Conservation (phyloP, 768 basidiomycete species). For the Termitomyces sp. region DNA sequence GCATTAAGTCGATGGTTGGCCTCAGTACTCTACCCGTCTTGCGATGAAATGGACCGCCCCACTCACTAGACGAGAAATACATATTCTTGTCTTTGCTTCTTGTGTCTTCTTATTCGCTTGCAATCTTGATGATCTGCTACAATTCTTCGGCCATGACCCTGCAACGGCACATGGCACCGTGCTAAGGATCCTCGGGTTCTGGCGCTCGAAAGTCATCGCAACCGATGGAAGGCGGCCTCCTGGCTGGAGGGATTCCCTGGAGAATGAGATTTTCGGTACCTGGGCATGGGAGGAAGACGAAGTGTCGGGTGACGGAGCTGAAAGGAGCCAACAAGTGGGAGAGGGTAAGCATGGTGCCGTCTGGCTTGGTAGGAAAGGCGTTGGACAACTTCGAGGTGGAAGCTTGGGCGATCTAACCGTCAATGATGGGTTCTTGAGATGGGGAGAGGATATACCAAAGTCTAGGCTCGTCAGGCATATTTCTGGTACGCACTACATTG, state of each 20-base stretch:
- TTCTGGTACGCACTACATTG: constrained; percentile 42
- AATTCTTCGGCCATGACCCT: constrained; percentile 42
- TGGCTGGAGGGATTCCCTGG: constrained; percentile 53
- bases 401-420: constrained; percentile 33
- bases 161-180: constrained; percentile 31
- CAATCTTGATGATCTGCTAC: constrained; percentile 65
- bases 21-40: background rate
- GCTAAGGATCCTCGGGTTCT: constrained; percentile 35
- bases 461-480: constrained; percentile 58
- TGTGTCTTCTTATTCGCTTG: constrained; percentile 66
- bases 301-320: constrained; percentile 51
- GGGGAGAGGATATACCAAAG: constrained; percentile 51
- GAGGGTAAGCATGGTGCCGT: constrained; percentile 38
- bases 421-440: constrained; percentile 49
- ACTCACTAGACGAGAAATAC: constrained; percentile 70
- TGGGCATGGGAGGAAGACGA: constrained; percentile 63
- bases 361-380: constrained; percentile 33
- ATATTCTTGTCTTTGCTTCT: constrained; percentile 62
- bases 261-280: constrained; percentile 60
- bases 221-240: constrained; percentile 44
- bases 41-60: constrained; percentile 59
- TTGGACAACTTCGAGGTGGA: constrained; percentile 20
- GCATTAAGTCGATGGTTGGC: background rate
- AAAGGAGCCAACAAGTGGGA: constrained; percentile 39
- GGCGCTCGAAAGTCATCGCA: constrained; percentile 29